Evolutionary conservation across 2,329 filamentous ascomycete genomes (phyloP).

Genomic region (Stagonosporopsis vannaccii): DNA sequence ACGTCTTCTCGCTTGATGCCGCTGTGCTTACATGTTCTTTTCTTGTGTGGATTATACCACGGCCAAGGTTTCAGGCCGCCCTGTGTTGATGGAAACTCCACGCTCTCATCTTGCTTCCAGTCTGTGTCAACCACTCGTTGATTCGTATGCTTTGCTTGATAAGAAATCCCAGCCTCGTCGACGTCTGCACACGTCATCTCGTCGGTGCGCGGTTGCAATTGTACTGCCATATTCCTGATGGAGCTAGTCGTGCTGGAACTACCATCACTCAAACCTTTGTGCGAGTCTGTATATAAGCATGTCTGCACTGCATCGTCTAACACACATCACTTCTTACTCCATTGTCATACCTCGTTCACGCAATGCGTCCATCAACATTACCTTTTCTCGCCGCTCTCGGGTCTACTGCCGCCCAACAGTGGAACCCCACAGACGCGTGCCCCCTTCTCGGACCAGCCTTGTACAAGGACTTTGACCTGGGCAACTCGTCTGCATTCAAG

Average conservation of each 20-base stretch:
- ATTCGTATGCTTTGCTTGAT: background rate
- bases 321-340: background rate
- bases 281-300: background rate
- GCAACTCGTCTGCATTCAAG: background rate
- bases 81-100: background rate
- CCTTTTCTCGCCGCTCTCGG: background rate
- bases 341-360: background rate
- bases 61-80: background rate
- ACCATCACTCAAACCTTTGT: background rate
- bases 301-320: background rate
- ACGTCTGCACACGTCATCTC: background rate
- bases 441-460: background rate
- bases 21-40: background rate
- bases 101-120: background rate
- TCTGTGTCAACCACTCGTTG: background rate
- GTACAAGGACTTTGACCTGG: background rate
- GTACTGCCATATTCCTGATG: background rate
- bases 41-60: background rate
- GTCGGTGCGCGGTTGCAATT: background rate
- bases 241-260: background rate
- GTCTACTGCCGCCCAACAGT: background rate
- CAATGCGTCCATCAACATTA: background rate
- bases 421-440: background rate
- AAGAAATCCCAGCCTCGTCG: background rate
- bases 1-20: background rate